Evolutionary conservation across 805 yeast species (phyloP), one percentile per base, ranked within the genome.

Genomic region (Candida mattraensis): DNA sequence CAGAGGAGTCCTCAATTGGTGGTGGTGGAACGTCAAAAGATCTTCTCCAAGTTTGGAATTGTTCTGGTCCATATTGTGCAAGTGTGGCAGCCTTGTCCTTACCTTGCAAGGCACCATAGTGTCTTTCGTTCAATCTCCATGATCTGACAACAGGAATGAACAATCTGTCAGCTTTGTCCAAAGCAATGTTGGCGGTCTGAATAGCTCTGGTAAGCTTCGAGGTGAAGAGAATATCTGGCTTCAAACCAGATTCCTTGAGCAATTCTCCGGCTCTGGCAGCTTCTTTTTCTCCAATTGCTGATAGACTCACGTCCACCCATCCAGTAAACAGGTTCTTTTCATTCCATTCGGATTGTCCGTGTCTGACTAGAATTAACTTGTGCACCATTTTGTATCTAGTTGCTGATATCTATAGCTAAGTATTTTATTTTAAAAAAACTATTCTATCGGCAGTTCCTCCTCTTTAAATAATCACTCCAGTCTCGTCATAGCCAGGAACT

Each of bases 261-360:
- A 91, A 74, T 64, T 80, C 87, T 69, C 97, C 98, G 51, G 97
- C 98, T 65, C 85, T 82, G 53, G 72, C 73, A 54, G 98, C 98
- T 74, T 89, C 98, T 64, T 81, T 75, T 64, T 74, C 78, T 69
- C 98, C 98, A 54, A 76, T 68, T 45, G 74, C 88, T 37, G 91
- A 80, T 64, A 89, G 78, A 60, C 77, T 72, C 54, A 87, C 95
- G 68, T 89, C 98, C 47, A 91, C 97, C 98, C 98, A 89, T 62
- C 98, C 98, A 67, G 97, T 89, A 83, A 89, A 89, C 54, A 89
- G 76, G 79, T 89, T 91, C 76, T 87, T 87, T 70, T 87, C 95
- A 70, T 89, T 89, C 98, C 98, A 89, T 69, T 87, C 97, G 72
- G 95, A 86, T 77, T 91, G 96, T 60, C 98, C 98, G 89, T 89